phyloP scores from a whole-genome alignment of 495 filamentous ascomycete species.

The Penicillium roqueforti region DNA sequence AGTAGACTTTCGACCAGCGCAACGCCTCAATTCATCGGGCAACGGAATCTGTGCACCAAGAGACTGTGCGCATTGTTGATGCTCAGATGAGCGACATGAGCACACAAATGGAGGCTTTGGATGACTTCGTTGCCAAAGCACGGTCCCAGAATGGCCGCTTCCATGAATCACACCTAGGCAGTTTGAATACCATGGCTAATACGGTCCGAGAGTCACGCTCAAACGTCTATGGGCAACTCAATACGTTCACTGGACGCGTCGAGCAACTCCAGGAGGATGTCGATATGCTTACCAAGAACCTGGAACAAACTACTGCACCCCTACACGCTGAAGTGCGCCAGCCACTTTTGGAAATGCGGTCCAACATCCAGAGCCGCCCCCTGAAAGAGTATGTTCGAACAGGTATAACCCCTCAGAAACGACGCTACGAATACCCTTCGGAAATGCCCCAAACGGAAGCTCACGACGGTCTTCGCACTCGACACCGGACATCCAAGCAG shows the following conservation, averaged over 20 bases:
- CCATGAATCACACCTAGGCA: slow-evolving; percentile 59
- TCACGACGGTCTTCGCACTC: slow-evolving; percentile 63
- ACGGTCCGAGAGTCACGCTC: slow-evolving; percentile 67
- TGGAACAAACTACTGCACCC: slow-evolving; percentile 54
- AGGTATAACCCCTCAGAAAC: slow-evolving; percentile 78
- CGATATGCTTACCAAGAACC: slow-evolving; percentile 44
- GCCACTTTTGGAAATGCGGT: slow-evolving; percentile 65
- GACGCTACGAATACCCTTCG: slow-evolving; percentile 69
- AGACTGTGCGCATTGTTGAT: slow-evolving; percentile 85
- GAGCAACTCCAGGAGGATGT: slow-evolving; percentile 61
- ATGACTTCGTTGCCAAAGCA: slow-evolving; percentile 84
- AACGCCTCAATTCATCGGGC: slow-evolving; percentile 73
- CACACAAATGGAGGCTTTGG: slow-evolving; percentile 79
- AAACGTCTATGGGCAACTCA: slow-evolving; percentile 62
- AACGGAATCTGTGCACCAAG: slow-evolving; percentile 84
- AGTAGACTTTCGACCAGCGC: slow-evolving; percentile 69
- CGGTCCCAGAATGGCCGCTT: slow-evolving; percentile 75
- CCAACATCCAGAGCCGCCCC: slow-evolving; percentile 53
- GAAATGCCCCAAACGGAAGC: slow-evolving; percentile 69
- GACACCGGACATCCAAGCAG: slow-evolving; percentile 46
- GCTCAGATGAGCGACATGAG: slow-evolving; percentile 83
- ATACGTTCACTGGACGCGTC: slow-evolving; percentile 56
- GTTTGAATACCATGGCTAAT: slow-evolving; percentile 54
- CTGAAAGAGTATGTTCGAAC: slow-evolving; percentile 79
- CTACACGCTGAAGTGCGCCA: slow-evolving; percentile 58